A percentile compares a stretch with the other conserved stretches of the same genome.
Evolutionary conservation across 108 stramenopile species (phyloP).

Genomic region (Pseudonitzschia pungens): DNA sequence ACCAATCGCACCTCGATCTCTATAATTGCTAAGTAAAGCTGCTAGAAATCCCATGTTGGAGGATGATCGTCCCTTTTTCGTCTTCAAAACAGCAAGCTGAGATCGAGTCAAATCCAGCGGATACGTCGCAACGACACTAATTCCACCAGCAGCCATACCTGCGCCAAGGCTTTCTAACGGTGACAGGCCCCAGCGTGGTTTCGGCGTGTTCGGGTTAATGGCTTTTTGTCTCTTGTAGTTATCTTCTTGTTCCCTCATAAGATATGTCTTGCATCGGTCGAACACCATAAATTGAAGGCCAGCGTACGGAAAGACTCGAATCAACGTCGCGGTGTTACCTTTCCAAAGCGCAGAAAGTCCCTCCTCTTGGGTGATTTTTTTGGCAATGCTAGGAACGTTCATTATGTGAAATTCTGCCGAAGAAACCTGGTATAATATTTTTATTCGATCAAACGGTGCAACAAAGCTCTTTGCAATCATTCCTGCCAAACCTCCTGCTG

Average conservation of each 20-base stretch:
- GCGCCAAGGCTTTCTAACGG: constrained; percentile 80
- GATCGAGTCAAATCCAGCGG: constrained; percentile 94
- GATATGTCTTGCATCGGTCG: constrained; percentile 78
- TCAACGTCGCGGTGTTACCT: constrained; percentile 94
- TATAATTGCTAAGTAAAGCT: constrained; percentile 46
- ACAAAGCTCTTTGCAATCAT: constrained; percentile 88
- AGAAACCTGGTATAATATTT: constrained; percentile 88
- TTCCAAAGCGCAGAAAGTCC: constrained; percentile 90
- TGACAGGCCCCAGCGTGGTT: constrained; percentile 61
- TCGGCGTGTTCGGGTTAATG: constrained; percentile 21
- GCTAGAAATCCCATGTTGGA: constrained; percentile 30
- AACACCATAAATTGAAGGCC: constrained; percentile 98
- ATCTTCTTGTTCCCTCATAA: constrained; percentile 43
- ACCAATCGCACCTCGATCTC: constrained; percentile 51
- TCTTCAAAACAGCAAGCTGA: constrained; percentile 89
- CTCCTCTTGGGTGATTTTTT: constrained; percentile 68
- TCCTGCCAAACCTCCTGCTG: constrained; percentile 80
- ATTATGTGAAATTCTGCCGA: constrained; percentile 63
- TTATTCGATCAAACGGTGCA: constrained; percentile 90
- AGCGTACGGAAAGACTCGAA: constrained; percentile 95
- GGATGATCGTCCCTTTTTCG: constrained; percentile 19
- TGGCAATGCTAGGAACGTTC: constrained; percentile 65
- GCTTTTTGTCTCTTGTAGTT: constrained; percentile 10
- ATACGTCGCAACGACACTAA: constrained; percentile 88
- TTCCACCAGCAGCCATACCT: constrained; percentile 89